Percentiles rank a stretch among this genome's conserved stretches.
Evolutionary conservation across 2,329 filamentous ascomycete genomes (phyloP).

Genomic region (Colletotrichum tamarilloi): DNA sequence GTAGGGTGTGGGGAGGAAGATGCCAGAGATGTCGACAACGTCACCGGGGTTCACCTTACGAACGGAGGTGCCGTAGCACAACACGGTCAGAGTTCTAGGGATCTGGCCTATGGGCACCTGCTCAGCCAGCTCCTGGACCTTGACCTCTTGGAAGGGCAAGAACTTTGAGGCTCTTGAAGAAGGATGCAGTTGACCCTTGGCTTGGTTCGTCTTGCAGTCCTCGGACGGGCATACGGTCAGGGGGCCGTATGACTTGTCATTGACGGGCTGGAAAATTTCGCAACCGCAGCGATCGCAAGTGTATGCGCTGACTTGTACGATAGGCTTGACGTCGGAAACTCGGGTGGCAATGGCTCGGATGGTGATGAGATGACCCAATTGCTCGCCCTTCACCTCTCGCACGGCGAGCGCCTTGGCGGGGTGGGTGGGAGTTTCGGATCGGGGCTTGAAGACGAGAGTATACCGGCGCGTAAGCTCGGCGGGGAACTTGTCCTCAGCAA

Average conservation of each 20-base stretch:
- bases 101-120: constrained; percentile 99
- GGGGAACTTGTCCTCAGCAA: constrained; percentile 84
- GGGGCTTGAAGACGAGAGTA: constrained; percentile 94
- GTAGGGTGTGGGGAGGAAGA: constrained; percentile 97
- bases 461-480: constrained; percentile 93
- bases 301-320: constrained; percentile 98
- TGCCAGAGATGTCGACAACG: constrained; percentile 91
- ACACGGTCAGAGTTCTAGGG: constrained; percentile 87
- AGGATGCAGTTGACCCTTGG: constrained; percentile 92
- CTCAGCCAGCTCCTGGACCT: constrained; percentile 99
- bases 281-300: constrained; percentile 96
- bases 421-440: constrained; percentile 76
- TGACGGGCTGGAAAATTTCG: constrained; percentile 97
- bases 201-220: constrained; percentile 91
- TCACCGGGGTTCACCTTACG: constrained; percentile 93
- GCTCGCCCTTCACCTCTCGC: constrained; percentile 90
- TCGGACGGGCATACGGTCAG: constrained; percentile 87
- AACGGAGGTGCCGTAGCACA: constrained; percentile 89
- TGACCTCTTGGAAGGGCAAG: constrained; percentile 96
- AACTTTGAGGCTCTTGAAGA: constrained; percentile 98
- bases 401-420: constrained; percentile 81
- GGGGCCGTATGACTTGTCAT: constrained; percentile 89
- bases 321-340: constrained; percentile 97
- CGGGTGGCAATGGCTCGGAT: constrained; percentile 93
- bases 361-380: constrained; percentile 93